A percentile compares a stretch with the other conserved stretches of the same genome.
phyloP scores from a whole-genome alignment of 257 asterid genomes.

The Plectranthus barbatus region DNA sequence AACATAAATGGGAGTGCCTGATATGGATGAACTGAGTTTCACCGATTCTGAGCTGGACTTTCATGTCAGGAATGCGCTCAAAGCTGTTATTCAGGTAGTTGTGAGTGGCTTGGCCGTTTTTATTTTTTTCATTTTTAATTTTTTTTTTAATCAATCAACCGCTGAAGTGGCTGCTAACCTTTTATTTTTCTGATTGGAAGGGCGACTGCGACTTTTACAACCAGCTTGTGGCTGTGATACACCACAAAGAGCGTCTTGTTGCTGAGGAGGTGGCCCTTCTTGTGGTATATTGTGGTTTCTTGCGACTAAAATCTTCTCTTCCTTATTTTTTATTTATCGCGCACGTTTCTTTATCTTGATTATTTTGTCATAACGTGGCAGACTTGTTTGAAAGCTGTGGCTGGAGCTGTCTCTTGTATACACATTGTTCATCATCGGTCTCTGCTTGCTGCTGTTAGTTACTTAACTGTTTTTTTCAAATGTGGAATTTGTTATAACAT shows the following conservation, averaged over 20 bases:
- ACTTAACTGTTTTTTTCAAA: background rate
- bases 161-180: constrained; percentile 9
- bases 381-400: constrained; percentile 79
- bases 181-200: constrained; percentile 21
- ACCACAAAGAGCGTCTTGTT: constrained; percentile 31
- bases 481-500: background rate
- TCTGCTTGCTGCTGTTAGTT: constrained; percentile 70
- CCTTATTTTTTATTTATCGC: background rate
- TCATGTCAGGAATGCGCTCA: constrained; percentile 60
- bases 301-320: background rate
- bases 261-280: constrained; percentile 73
- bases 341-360: constrained; percentile 6
- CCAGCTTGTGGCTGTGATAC: constrained; percentile 52
- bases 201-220: constrained; percentile 53
- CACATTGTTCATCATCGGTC: constrained; percentile 54
- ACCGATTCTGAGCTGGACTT: constrained; percentile 51
- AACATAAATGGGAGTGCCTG: constrained; percentile 43
- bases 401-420: constrained; percentile 64
- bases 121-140: too few relatives aligned
- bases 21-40: constrained; percentile 36
- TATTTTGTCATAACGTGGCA: constrained; percentile 16
- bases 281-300: constrained; percentile 48
- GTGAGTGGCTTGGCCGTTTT: background rate
- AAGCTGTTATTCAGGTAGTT: constrained; percentile 48
- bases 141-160: background rate